phyloP scores from a whole-genome alignment of 257 asterid genomes.

The Solanum ossicruentum region DNA sequence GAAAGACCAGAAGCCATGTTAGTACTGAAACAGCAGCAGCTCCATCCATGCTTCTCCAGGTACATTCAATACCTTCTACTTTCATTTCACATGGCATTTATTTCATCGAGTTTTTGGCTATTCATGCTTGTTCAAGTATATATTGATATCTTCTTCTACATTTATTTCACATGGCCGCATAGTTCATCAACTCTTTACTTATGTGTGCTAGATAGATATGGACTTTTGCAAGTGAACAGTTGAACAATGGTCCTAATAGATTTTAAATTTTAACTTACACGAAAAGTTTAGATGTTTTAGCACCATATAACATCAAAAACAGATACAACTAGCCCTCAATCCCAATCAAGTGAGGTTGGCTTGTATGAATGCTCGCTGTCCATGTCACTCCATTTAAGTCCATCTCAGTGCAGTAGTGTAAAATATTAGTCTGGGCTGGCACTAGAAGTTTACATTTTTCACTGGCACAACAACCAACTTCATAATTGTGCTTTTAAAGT shows the following conservation, averaged over 20 bases:
- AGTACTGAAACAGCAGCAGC: constrained; percentile 21
- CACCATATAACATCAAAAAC: neutral
- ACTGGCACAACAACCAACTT: neutral
- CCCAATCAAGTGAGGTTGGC: neutral
- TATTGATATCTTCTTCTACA: neutral
- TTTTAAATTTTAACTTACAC: neutral
- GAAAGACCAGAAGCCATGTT: constrained; percentile 53
- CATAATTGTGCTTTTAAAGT: neutral
- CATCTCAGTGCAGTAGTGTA: neutral
- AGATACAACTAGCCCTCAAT: neutral
- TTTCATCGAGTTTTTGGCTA: neutral
- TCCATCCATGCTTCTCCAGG: constrained; percentile 63
- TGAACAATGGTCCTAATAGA: neutral
- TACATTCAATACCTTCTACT: neutral
- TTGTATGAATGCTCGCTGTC: neutral
- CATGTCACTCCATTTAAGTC: neutral
- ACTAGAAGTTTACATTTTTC: neutral
- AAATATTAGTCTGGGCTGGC: neutral
- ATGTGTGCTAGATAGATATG: neutral
- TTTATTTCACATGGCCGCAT: neutral
- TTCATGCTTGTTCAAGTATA: neutral
- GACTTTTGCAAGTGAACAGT: neutral
- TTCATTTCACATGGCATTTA: neutral
- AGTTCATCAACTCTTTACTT: neutral
- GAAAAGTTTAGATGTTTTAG: neutral